phyloP scores from a whole-genome alignment of 805 yeast genomes.

The Saccharomycopsis selenospora region DNA sequence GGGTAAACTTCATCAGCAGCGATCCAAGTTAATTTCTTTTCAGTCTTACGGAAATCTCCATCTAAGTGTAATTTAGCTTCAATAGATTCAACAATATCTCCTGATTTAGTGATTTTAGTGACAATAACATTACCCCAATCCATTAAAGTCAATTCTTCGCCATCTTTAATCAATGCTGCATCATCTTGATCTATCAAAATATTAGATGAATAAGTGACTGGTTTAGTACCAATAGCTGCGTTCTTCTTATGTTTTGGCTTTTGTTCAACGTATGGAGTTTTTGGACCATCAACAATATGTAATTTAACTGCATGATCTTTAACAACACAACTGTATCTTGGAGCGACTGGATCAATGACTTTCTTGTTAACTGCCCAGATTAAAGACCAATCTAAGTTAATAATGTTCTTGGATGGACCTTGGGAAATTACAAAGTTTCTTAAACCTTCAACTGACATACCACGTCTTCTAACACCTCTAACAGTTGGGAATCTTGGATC shows the following conservation, averaged over 20 bases:
- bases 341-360: constrained; percentile 93
- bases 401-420: constrained; percentile 96
- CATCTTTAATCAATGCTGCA: constrained; percentile 56
- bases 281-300: constrained; percentile 62
- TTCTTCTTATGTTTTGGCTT: constrained; percentile 95
- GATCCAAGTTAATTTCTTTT: constrained; percentile 91
- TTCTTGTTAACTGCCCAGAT: constrained; percentile 98
- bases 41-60: constrained; percentile 96
- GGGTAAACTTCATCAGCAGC: constrained; percentile 59
- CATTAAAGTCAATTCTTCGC: constrained; percentile 95
- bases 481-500: constrained; percentile 99
- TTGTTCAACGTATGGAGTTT: constrained; percentile 52
- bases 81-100: constrained; percentile 49
- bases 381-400: constrained; percentile 94
- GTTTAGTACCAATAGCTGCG: constrained; percentile 80
- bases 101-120: constrained; percentile 59
- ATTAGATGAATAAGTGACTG: constrained; percentile 56
- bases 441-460: constrained; percentile 98
- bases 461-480: constrained; percentile 98
- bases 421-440: constrained; percentile 88
- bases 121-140: constrained; percentile 96
- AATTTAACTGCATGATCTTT: constrained; percentile 61
- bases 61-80: constrained; percentile 80
- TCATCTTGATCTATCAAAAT: constrained; percentile 83
- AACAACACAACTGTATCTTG: constrained; percentile 84